Evolutionary conservation across 371 early-diverging fungal genomes (phyloP), one percentile per base, ranked within the genome.

Genomic region (Basidiobolus meristosporus): DNA sequence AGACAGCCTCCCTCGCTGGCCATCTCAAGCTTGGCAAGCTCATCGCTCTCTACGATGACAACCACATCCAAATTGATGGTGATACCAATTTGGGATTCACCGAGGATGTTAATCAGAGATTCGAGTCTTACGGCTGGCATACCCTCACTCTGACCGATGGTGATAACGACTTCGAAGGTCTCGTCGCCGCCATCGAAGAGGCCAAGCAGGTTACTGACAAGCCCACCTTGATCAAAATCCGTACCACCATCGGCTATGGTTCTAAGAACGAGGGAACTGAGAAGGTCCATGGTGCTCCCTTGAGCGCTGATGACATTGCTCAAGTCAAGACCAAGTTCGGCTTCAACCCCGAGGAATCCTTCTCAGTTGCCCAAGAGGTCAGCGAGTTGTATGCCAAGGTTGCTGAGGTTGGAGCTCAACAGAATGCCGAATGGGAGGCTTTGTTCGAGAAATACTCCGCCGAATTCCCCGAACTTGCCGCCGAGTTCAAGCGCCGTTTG

Each of bases 1-100:
- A 99, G 62, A 92, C 99, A n/a, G 69, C 74, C 50, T 90, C 97
- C 6, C 70, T 99, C 44, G 98, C 98, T 36, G 98, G 83, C 42
- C 99, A 98, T 56, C 67, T 90, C 61, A 61, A 87, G 60, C 72
- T 99, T 30, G 92, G 93, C 48, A 95, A 96, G 51, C 63, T 99
- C 45, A 86, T 95, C 46, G 83, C 83, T 15, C 66, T 99, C 36
- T 99, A 98, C 60, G 99, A 99, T 54, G 86, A 83, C 53, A 99
- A 99, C 65, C 65, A 84, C 45, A 83, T 95, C 54, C 76, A 86
- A 42, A 98, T 98, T 54, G 98, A 98, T 68, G 88, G 90, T 47
- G 74, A 81, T 36, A 88, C 88, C 20, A 67, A 67, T 31, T 60
- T 97, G 17, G 77, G 85, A 2, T 91, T 92, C 65, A 87, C 95